phyloP scores from a whole-genome alignment of 805 yeast species.

The Ogataea nakhonphanomensis region DNA sequence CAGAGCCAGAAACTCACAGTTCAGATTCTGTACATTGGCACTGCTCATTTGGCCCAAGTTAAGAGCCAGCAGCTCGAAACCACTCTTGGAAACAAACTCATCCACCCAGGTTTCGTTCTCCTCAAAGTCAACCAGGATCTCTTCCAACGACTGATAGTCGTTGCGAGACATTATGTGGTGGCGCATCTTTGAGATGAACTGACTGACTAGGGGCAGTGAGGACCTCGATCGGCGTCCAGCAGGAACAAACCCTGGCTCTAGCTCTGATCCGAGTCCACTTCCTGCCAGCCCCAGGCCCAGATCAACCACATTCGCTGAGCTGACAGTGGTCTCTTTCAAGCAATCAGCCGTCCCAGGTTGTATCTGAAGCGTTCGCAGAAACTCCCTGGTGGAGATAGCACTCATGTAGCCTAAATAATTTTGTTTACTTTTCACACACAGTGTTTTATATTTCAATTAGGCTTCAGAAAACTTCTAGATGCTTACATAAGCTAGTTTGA shows the following conservation, averaged over 20 bases:
- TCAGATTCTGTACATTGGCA: constrained; percentile 41
- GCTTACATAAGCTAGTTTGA: too few species aligned
- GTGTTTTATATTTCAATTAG: not conserved
- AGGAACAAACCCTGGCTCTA: not conserved
- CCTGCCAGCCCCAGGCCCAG: constrained; percentile 34
- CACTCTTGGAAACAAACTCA: constrained; percentile 73
- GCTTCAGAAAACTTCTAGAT: too few species aligned
- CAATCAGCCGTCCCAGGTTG: not conserved
- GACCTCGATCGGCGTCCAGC: not conserved
- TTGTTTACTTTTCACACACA: not conserved
- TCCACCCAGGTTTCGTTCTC: constrained; percentile 60
- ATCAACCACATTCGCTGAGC: constrained; percentile 23
- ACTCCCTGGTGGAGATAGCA: not conserved
- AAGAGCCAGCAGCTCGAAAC: constrained; percentile 71
- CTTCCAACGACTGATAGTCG: constrained; percentile 35
- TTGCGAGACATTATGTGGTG: constrained; percentile 38
- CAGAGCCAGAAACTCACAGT: constrained; percentile 70
- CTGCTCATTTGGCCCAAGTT: constrained; percentile 54
- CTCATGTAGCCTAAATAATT: not conserved
- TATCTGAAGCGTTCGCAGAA: not conserved
- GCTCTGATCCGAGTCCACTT: constrained; percentile 17
- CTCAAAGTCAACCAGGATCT: constrained; percentile 12
- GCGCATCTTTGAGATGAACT: constrained; percentile 39
- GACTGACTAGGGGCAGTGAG: not conserved
- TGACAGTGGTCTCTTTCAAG: constrained; percentile 8